phyloP scores from a whole-genome alignment of 169 alveolate species.

The Cryptosporidium muris region DNA sequence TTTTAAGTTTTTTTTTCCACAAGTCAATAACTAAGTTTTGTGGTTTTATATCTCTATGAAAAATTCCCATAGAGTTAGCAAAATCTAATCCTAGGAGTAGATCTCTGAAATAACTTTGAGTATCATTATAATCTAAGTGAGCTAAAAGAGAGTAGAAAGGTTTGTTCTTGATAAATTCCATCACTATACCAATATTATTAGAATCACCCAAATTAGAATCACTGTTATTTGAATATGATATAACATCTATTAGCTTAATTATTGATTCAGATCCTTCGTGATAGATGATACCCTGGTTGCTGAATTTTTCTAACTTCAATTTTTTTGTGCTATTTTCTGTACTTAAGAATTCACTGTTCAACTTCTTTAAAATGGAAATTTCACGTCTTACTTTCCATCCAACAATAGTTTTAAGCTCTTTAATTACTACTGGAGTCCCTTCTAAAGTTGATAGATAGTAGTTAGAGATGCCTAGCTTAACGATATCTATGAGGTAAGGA shows the following conservation, averaged over 20 bases:
- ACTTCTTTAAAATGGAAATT: conserved; percentile 16
- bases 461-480: neutral
- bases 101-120: conserved; percentile 52
- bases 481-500: conserved; percentile 1
- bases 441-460: conserved; percentile 2
- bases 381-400: conserved; percentile 53
- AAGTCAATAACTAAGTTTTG: conserved; percentile 73
- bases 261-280: conserved; percentile 9
- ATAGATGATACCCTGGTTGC: neutral
- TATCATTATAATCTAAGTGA: neutral
- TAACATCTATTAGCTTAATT: conserved; percentile 31
- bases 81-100: conserved; percentile 15
- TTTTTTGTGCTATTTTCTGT: no score
- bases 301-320: no score
- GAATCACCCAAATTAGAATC: neutral
- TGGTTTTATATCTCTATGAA: conserved; percentile 78
- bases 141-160: conserved; percentile 55
- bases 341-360: neutral
- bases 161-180: conserved; percentile 39
- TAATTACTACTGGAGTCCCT: conserved; percentile 51
- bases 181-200: conserved; percentile 12
- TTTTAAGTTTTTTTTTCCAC: conserved; percentile 71
- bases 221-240: neutral
- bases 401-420: conserved; percentile 20
- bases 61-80: conserved; percentile 67